A percentile compares a stretch with the other conserved stretches of the same genome.
Conservation (phyloP, 177 flowering plant species). For the Vitis hybrid region DNA sequence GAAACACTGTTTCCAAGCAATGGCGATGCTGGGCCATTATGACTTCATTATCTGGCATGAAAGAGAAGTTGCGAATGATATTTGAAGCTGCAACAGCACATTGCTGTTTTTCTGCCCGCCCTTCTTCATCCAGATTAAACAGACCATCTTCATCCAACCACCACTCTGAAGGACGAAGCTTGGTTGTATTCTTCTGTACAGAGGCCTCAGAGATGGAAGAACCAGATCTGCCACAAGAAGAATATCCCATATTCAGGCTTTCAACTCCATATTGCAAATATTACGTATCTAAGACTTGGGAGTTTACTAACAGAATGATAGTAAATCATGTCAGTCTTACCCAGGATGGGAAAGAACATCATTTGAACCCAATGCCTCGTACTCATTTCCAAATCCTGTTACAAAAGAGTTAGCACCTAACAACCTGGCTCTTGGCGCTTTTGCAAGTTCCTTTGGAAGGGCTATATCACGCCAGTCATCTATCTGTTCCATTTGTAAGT, state of each 20-base stretch:
- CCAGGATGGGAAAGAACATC: slow-evolving; percentile 33
- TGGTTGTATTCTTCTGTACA: slow-evolving; percentile 30
- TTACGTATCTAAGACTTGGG: not conserved
- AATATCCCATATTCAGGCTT: slow-evolving; percentile 1
- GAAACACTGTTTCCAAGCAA: slow-evolving; percentile 80
- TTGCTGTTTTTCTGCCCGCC: slow-evolving; percentile 81
- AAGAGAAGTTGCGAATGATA: slow-evolving; percentile 91
- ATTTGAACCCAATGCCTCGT: slow-evolving; percentile 48
- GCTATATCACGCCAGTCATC: slow-evolving; percentile 99
- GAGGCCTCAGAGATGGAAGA: slow-evolving; percentile 42
- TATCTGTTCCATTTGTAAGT: slow-evolving; percentile 40
- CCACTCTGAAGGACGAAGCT: slow-evolving; percentile 57
- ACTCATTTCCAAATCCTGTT: slow-evolving; percentile 86
- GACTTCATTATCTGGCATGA: slow-evolving; percentile 90
- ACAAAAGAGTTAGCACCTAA: slow-evolving; percentile 72
- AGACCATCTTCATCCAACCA: slow-evolving; percentile 93
- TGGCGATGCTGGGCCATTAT: slow-evolving; percentile 86
- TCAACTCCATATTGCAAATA: not conserved
- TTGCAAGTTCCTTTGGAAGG: slow-evolving; percentile 65
- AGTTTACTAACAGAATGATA: not conserved
- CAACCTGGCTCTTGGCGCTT: slow-evolving; percentile 54
- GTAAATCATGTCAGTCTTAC: slow-evolving; percentile 26
- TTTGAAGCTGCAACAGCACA: slow-evolving; percentile 98
- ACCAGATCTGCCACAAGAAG: slow-evolving; percentile 40
- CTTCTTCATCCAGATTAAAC: slow-evolving; percentile 94